Conservation (phyloP, 176 grass and related monocot species). For the Alloteropsis semialata region DNA sequence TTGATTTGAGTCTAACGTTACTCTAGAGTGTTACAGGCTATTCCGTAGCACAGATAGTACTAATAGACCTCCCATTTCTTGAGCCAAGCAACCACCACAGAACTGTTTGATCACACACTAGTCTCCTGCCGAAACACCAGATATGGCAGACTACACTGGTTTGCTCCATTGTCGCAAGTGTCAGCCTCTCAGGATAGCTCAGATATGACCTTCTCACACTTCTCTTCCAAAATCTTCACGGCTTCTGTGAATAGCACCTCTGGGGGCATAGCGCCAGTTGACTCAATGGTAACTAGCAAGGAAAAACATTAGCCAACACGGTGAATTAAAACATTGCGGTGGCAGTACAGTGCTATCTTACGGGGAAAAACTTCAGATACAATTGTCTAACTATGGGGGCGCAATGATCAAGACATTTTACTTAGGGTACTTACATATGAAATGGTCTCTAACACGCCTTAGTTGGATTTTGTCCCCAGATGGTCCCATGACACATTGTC, state of each 20-base stretch:
- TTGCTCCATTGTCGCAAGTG: background rate
- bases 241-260: slow-evolving; percentile 80
- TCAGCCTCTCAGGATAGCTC: slow-evolving; percentile 50
- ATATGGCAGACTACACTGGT: background rate
- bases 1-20: too few relatives aligned
- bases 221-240: slow-evolving; percentile 74
- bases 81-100: background rate
- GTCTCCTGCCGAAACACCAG: background rate
- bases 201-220: slow-evolving; percentile 70
- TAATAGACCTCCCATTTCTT: background rate
- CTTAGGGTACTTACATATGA: slow-evolving; percentile 68
- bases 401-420: background rate
- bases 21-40: background rate
- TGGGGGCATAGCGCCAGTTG: slow-evolving; percentile 55
- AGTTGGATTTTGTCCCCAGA: slow-evolving; percentile 45
- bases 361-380: background rate
- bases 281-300: slow-evolving; percentile 71
- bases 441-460: slow-evolving; percentile 75
- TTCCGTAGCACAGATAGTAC: background rate
- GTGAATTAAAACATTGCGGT: background rate
- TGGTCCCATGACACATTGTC: slow-evolving; percentile 58
- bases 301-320: slow-evolving; percentile 5
- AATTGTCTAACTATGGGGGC: background rate
- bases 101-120: background rate
- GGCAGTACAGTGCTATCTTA: background rate